Evolutionary conservation across 352 stramenopile species (phyloP).

Genomic region (Nothophytophthora sp.): DNA sequence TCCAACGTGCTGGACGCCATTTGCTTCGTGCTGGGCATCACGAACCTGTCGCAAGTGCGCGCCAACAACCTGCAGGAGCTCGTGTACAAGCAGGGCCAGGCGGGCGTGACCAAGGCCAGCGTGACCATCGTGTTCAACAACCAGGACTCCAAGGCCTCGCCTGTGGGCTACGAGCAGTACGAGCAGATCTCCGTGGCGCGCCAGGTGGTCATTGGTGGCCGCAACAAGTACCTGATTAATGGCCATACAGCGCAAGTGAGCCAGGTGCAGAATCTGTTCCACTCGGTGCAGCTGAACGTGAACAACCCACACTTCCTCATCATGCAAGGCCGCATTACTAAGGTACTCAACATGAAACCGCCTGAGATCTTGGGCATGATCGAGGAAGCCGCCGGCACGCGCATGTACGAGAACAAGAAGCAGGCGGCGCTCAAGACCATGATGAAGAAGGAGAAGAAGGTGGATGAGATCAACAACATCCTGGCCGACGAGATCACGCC

Average conservation of each 20-base stretch:
- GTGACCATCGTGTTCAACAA: constrained; percentile 99
- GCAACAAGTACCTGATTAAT: constrained; percentile 99
- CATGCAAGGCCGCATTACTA: constrained; percentile 99
- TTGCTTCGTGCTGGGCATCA: constrained; percentile 99
- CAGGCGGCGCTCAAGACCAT: constrained; percentile 98
- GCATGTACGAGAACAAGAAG: constrained; percentile 99
- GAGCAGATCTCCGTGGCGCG: constrained; percentile 99
- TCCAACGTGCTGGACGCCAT: constrained; percentile 99
- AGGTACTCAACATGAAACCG: constrained; percentile 99
- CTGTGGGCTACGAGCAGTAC: constrained; percentile 98
- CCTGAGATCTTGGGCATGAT: constrained; percentile 99
- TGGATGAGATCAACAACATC: constrained; percentile 99
- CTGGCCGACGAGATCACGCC: constrained; percentile 99
- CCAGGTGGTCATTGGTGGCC: constrained; percentile 98
- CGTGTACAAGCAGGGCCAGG: constrained; percentile 99
- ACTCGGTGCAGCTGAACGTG: constrained; percentile 99
- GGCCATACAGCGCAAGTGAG: constrained; percentile 96
- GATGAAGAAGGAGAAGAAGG: constrained; percentile 99
- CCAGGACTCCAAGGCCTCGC: constrained; percentile 89
- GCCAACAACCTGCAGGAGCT: constrained; percentile 99
- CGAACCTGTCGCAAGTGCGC: constrained; percentile 98
- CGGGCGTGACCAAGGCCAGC: constrained; percentile 98
- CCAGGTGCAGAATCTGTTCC: constrained; percentile 99
- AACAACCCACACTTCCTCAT: constrained; percentile 99
- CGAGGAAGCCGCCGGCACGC: constrained; percentile 98